Evolutionary conservation across 192 early-diverging fungal genomes (phyloP).

Genomic region (Backusella mclennaniae): DNA sequence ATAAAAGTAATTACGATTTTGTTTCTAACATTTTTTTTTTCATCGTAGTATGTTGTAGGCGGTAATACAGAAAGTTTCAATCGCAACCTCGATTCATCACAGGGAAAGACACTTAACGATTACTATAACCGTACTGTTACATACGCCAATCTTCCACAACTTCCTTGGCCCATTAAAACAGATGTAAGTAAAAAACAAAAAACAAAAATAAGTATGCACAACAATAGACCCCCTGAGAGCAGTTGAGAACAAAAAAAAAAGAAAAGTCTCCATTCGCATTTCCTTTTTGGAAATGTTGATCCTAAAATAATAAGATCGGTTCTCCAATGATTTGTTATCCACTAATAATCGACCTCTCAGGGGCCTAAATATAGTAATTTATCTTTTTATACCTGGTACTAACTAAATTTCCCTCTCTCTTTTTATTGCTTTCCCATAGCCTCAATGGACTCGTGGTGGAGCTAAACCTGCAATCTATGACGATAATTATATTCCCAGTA

Average conservation of each 20-base stretch:
- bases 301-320: neutral
- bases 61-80: constrained; percentile 40
- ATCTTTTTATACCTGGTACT: neutral
- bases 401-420: neutral
- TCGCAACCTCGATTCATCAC: constrained; percentile 27
- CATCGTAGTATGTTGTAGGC: constrained; percentile 36
- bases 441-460: constrained; percentile 39
- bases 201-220: constrained; percentile 22
- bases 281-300: neutral
- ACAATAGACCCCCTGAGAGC: constrained; percentile 30
- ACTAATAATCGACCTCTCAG: neutral
- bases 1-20: neutral
- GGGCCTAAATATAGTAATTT: neutral
- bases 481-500: constrained; percentile 47
- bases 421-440: neutral
- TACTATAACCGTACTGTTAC: constrained; percentile 41
- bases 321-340: neutral
- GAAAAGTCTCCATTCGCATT: constrained; percentile 28
- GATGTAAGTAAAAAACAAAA: constrained; percentile 22
- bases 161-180: constrained; percentile 38
- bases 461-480: constrained; percentile 37
- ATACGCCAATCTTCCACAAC: constrained; percentile 43
- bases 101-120: constrained; percentile 37
- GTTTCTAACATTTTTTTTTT: neutral
- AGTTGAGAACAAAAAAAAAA: constrained; percentile 32